A percentile compares a stretch with the other conserved stretches of the same genome.
phyloP scores from a whole-genome alignment of 768 basidiomycete genomes.

The Phylloporus rhodoxanthus region DNA sequence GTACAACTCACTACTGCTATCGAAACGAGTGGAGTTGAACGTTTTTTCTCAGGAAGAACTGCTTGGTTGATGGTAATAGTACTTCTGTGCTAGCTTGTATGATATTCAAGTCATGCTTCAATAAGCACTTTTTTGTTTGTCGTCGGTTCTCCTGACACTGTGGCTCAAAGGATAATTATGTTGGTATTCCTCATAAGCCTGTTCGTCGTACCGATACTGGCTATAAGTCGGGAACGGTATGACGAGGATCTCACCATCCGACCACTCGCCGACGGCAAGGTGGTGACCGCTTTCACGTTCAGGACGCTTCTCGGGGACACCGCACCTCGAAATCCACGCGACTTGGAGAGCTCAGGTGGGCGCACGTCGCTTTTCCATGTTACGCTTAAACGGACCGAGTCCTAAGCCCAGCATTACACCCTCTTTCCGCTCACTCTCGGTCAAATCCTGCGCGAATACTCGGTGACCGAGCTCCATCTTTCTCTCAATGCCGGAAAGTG shows the following conservation, averaged over 20 bases:
- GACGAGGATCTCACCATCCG: slow-evolving; percentile 47
- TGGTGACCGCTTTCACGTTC: slow-evolving; percentile 78
- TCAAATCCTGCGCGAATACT: slow-evolving; percentile 80
- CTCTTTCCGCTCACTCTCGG: slow-evolving; percentile 84
- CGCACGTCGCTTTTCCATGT: slow-evolving; percentile 24
- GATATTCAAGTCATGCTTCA: too few relatives aligned
- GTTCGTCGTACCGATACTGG: slow-evolving; percentile 1
- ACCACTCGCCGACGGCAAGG: slow-evolving; percentile 76
- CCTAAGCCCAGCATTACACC: slow-evolving; percentile 75
- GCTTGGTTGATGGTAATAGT: too few relatives aligned
- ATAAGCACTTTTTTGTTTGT: too few relatives aligned
- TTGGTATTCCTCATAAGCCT: slow-evolving; percentile 3
- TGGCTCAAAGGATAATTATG: neutral
- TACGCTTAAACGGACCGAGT: neutral
- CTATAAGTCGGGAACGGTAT: slow-evolving; percentile 30
- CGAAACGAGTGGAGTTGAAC: too few relatives aligned
- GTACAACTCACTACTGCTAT: too few relatives aligned
- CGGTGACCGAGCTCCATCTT: slow-evolving; percentile 83
- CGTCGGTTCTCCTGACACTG: too few relatives aligned
- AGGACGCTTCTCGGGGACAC: slow-evolving; percentile 52
- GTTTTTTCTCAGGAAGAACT: too few relatives aligned
- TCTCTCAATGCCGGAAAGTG: slow-evolving; percentile 89
- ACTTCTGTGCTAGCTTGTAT: too few relatives aligned
- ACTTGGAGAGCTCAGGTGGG: slow-evolving; percentile 41
- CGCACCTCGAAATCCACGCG: slow-evolving; percentile 51